phyloP scores from a whole-genome alignment of 805 yeast genomes.

The Crinitomyces ghanaensis region DNA sequence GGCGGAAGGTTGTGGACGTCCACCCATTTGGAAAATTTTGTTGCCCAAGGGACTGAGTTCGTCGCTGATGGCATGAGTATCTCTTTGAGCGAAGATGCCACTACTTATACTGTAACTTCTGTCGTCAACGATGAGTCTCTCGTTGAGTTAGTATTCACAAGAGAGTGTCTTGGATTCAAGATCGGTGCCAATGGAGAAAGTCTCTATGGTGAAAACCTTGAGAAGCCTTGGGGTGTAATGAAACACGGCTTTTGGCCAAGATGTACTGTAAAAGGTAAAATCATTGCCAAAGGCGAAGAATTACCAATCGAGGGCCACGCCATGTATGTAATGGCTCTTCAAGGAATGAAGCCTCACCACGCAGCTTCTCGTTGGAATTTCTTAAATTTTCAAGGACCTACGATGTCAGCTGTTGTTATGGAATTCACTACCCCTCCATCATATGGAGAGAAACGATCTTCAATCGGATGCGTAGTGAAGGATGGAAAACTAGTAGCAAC shows the following conservation, averaged over 20 bases:
- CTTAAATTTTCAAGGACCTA: constrained; percentile 70
- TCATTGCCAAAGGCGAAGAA: constrained; percentile 33
- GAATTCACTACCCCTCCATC: constrained; percentile 91
- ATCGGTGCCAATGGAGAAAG: constrained; percentile 84
- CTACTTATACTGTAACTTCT: constrained; percentile 35
- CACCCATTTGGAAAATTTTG: constrained; percentile 72
- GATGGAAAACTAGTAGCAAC: constrained; percentile 53
- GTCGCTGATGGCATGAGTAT: constrained; percentile 57
- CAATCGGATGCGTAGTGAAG: constrained; percentile 62
- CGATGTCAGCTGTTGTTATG: constrained; percentile 72
- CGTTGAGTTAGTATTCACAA: constrained; percentile 55
- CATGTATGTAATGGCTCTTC: constrained; percentile 93
- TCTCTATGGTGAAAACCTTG: constrained; percentile 70
- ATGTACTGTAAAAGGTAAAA: constrained; percentile 54
- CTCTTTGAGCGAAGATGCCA: constrained; percentile 44
- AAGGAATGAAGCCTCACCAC: constrained; percentile 99
- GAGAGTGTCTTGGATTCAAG: constrained; percentile 68
- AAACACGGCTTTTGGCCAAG: constrained; percentile 97
- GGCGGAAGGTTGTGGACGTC: constrained; percentile 74
- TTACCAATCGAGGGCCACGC: constrained; percentile 30
- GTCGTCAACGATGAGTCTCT: constrained; percentile 53
- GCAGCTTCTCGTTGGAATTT: constrained; percentile 98
- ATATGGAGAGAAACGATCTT: constrained; percentile 72
- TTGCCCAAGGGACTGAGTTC: constrained; percentile 63
- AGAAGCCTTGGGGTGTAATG: constrained; percentile 95